These are phyloP conservation scores for Blechomonas ayalai DNA, from an alignment of 208 protist genomes.

Conservation along the genomic window DNA sequence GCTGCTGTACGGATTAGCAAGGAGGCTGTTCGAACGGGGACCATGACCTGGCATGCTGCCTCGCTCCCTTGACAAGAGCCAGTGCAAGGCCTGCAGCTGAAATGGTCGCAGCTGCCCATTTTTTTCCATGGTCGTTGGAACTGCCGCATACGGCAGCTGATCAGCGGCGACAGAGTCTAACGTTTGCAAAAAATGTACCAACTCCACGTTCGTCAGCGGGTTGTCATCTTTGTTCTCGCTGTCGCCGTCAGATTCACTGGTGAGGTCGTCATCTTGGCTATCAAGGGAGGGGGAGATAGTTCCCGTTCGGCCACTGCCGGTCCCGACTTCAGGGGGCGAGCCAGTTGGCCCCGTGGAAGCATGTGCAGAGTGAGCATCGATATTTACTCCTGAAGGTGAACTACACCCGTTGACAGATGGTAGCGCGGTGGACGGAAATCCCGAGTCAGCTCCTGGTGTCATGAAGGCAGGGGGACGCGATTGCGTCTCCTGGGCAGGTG, in stretches of 20 bases:
- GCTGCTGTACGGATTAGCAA: neutral
- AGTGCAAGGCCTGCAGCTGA: constrained; percentile 59
- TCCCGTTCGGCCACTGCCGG: too few species aligned
- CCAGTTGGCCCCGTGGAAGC: too few species aligned
- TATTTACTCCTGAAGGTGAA: too few species aligned
- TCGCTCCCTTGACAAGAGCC: constrained; percentile 25
- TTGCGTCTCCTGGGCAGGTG: neutral
- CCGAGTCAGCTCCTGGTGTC: too few species aligned
- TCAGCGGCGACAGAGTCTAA: constrained; percentile 34
- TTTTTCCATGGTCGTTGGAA: constrained; percentile 32
- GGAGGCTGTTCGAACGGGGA: too few species aligned
- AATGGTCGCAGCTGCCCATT: constrained; percentile 34
- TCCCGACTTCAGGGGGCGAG: too few species aligned
- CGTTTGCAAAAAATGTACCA: constrained; percentile 40
- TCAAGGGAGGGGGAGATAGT: too few species aligned
- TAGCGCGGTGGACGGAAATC: too few species aligned
- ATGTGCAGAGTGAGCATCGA: too few species aligned
- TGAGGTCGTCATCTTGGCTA: neutral
- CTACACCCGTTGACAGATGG: too few species aligned
- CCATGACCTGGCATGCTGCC: too few species aligned
- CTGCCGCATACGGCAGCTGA: constrained; percentile 25
- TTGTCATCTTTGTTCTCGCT: constrained; percentile 16
- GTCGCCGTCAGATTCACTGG: constrained; percentile 2
- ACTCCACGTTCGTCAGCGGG: constrained; percentile 16
- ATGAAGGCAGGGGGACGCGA: too few species aligned